These are phyloP conservation scores for Corymbia maculata DNA, from an alignment of 345 rosid genomes.

Conservation along the genomic window DNA sequence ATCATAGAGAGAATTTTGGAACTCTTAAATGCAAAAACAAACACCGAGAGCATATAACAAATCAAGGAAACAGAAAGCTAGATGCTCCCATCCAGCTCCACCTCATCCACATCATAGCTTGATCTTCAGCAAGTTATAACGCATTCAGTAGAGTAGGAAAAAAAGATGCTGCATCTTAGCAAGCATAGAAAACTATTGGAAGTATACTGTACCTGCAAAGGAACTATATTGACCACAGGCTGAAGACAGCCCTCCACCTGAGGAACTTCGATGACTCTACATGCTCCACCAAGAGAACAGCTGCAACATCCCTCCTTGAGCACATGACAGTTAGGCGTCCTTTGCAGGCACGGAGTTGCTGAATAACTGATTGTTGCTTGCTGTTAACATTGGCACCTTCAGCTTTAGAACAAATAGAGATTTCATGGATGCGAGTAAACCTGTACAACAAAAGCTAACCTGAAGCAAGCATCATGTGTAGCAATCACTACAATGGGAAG, in stretches of 20 bases:
- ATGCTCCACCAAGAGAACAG: slow-evolving; percentile 56
- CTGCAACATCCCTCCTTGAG: slow-evolving; percentile 62
- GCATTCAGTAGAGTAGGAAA: not conserved
- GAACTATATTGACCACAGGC: no score
- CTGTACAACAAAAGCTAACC: slow-evolving; percentile 15
- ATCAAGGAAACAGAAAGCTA: not conserved
- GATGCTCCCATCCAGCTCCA: not conserved
- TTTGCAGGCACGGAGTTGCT: slow-evolving; percentile 89
- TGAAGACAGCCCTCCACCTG: slow-evolving; percentile 27
- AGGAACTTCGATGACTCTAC: slow-evolving; percentile 76
- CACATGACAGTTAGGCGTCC: slow-evolving; percentile 82
- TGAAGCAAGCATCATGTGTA: slow-evolving; percentile 78
- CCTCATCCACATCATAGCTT: not conserved
- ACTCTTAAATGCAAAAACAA: not conserved
- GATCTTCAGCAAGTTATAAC: not conserved
- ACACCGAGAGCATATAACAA: not conserved
- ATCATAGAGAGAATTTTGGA: not conserved
- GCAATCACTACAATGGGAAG: slow-evolving; percentile 77
- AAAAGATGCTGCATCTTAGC: not conserved
- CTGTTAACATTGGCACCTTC: slow-evolving; percentile 15
- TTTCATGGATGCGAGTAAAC: not conserved
- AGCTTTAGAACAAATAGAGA: not conserved
- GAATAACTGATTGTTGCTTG: slow-evolving; percentile 90
- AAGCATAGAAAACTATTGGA: not conserved
- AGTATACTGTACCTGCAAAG: no score